Evolutionary conservation across 2,329 filamentous ascomycete species (phyloP).

Genomic region (Ceratocystis ficicola): DNA sequence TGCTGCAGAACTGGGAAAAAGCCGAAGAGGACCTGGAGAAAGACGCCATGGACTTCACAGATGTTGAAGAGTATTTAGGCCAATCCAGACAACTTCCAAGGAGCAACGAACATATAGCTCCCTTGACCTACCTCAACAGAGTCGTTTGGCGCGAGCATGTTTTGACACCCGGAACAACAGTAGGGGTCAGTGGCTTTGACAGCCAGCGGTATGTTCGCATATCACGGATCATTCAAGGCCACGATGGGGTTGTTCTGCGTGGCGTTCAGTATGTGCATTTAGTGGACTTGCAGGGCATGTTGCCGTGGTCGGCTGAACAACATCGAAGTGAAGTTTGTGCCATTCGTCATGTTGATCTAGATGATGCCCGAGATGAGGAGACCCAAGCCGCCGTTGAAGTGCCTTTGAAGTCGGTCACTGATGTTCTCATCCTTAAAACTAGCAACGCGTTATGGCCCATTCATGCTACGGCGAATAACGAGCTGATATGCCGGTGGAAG

Average conservation of each 20-base stretch:
- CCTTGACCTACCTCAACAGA: background rate
- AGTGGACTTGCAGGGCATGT: slow-evolving; percentile 29
- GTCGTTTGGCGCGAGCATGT: slow-evolving; percentile 1
- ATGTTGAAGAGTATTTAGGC: slow-evolving; percentile 23
- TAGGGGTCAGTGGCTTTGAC: slow-evolving; percentile 19
- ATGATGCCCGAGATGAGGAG: slow-evolving; percentile 28
- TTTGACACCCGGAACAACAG: slow-evolving; percentile 9
- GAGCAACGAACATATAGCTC: slow-evolving; percentile 12
- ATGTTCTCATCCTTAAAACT: slow-evolving; percentile 35
- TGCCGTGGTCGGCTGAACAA: slow-evolving; percentile 26
- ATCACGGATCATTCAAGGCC: slow-evolving; percentile 31
- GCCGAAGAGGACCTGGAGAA: slow-evolving; percentile 21
- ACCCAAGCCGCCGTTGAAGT: slow-evolving; percentile 36
- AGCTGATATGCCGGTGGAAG: slow-evolving; percentile 44
- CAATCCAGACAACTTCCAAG: background rate
- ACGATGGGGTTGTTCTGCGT: slow-evolving; percentile 26
- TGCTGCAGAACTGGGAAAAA: slow-evolving; percentile 5
- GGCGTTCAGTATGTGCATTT: slow-evolving; percentile 33
- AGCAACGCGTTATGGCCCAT: slow-evolving; percentile 44
- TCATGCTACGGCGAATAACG: slow-evolving; percentile 29
- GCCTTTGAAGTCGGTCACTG: slow-evolving; percentile 29
- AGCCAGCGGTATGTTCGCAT: slow-evolving; percentile 26
- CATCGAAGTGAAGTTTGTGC: slow-evolving; percentile 36
- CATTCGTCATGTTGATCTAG: slow-evolving; percentile 32
- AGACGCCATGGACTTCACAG: slow-evolving; percentile 31